phyloP scores from a whole-genome alignment of 768 basidiomycete species.

The Aureoboletus auriporus region DNA sequence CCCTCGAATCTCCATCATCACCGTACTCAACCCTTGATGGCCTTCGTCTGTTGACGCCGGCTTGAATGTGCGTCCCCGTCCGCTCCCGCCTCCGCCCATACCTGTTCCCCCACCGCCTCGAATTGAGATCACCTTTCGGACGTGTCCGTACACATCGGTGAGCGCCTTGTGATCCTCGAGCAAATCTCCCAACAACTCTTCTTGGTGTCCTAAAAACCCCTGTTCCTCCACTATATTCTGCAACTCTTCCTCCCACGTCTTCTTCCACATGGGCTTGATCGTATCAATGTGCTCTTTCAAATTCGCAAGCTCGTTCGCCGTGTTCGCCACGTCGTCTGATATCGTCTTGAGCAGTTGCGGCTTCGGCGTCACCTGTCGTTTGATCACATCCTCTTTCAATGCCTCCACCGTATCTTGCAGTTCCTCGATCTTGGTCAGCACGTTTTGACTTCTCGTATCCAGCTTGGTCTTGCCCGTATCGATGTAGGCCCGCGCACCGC shows the following conservation, averaged over 20 bases:
- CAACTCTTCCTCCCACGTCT: slow-evolving; percentile 96
- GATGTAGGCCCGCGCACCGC: slow-evolving; percentile 83
- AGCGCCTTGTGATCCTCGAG: slow-evolving; percentile 93
- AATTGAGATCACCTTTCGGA: slow-evolving; percentile 82
- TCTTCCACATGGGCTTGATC: slow-evolving; percentile 96
- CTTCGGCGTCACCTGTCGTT: slow-evolving; percentile 83
- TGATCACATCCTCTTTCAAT: slow-evolving; percentile 87
- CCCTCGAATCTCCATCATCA: slow-evolving; percentile 88
- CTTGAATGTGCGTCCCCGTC: slow-evolving; percentile 33
- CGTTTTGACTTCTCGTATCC: slow-evolving; percentile 85
- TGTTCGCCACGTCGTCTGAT: slow-evolving; percentile 64
- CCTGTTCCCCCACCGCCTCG: slow-evolving; percentile 37
- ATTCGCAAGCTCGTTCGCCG: slow-evolving; percentile 66
- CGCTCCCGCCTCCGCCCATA: slow-evolving; percentile 34
- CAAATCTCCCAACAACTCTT: slow-evolving; percentile 84
- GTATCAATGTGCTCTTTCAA: slow-evolving; percentile 83
- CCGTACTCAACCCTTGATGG: slow-evolving; percentile 62
- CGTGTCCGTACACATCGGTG: slow-evolving; percentile 79
- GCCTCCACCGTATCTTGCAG: slow-evolving; percentile 87
- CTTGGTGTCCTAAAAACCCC: slow-evolving; percentile 88
- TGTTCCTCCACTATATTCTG: slow-evolving; percentile 98
- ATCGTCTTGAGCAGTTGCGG: slow-evolving; percentile 64
- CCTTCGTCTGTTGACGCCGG: slow-evolving; percentile 66
- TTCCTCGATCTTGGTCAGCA: slow-evolving; percentile 89
- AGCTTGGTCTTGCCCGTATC: slow-evolving; percentile 89